Percentiles rank a stretch among this genome's conserved stretches.
phyloP scores from a whole-genome alignment of 768 basidiomycete genomes.

The Suillus spraguei region DNA sequence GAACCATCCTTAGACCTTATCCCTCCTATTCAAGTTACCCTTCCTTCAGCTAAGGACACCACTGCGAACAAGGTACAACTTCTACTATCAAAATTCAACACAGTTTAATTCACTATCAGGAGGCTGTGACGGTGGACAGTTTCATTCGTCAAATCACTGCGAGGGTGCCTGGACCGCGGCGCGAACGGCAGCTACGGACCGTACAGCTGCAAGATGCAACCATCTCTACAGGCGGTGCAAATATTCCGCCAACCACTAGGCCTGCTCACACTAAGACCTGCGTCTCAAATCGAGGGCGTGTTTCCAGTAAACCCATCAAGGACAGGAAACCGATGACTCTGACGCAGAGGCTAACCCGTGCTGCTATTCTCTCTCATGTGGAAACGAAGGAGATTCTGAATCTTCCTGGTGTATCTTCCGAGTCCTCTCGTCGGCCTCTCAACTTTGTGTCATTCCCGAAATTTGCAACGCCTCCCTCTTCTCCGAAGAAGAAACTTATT shows the following conservation, averaged over 20 bases:
- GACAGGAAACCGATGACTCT: slow-evolving; percentile 12
- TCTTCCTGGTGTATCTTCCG: slow-evolving; percentile 12
- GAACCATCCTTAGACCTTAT: slow-evolving; percentile 10
- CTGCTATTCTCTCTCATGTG: slow-evolving; percentile 28
- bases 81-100: background rate
- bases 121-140: slow-evolving; percentile 27
- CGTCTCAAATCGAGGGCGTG: background rate
- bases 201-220: background rate
- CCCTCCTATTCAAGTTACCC: slow-evolving; percentile 21
- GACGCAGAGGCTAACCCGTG: slow-evolving; percentile 25
- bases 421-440: slow-evolving; percentile 24
- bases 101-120: background rate
- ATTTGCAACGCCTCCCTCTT: slow-evolving; percentile 13
- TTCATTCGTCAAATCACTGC: slow-evolving; percentile 24
- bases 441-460: slow-evolving; percentile 31
- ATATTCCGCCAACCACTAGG: slow-evolving; percentile 10
- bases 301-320: background rate
- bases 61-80: background rate
- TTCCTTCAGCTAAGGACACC: slow-evolving; percentile 7
- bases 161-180: background rate
- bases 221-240: slow-evolving; percentile 21
- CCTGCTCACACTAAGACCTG: background rate
- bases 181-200: background rate
- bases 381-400: slow-evolving; percentile 22
- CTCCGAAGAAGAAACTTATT: background rate